Percentiles rank a stretch among this genome's conserved stretches.
Conservation (phyloP, 805 yeast species). For the Zygosaccharomyces bisporus region DNA sequence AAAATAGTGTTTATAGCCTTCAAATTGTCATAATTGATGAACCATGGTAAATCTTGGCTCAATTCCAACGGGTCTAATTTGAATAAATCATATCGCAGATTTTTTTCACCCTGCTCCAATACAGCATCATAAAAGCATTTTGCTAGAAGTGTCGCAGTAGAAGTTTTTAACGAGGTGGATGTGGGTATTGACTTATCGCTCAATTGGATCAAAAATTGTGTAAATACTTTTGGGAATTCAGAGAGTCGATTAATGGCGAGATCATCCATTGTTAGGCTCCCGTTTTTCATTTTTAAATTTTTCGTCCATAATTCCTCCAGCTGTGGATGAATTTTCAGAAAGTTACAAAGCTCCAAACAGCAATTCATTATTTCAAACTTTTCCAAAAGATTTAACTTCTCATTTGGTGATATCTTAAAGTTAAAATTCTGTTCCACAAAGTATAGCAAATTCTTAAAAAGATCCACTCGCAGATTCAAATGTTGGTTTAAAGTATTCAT, state of each 20-base stretch:
- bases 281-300: constrained; percentile 9
- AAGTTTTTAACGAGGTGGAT: constrained; percentile 17
- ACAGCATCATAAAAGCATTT: constrained; percentile 30
- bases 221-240: constrained; percentile 27
- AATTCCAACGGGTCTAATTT: constrained; percentile 32
- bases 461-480: constrained; percentile 46
- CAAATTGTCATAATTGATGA: constrained; percentile 42
- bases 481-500: constrained; percentile 50
- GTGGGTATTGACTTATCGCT: constrained; percentile 6
- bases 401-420: constrained; percentile 33
- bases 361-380: constrained; percentile 45
- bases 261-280: constrained; percentile 16
- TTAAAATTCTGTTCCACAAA: constrained; percentile 47
- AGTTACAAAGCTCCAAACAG: constrained; percentile 44
- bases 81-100: constrained; percentile 35
- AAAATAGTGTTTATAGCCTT: constrained; percentile 42
- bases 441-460: constrained; percentile 43
- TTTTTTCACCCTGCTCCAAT: constrained; percentile 42
- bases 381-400: constrained; percentile 41
- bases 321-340: constrained; percentile 10
- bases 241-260: constrained; percentile 30
- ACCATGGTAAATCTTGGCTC: constrained; percentile 44
- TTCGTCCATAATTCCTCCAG: constrained; percentile 15
- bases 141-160: constrained; percentile 25
- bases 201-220: constrained; percentile 24